phyloP scores from a whole-genome alignment of 257 asterid species.

The Solanum bukasovii region DNA sequence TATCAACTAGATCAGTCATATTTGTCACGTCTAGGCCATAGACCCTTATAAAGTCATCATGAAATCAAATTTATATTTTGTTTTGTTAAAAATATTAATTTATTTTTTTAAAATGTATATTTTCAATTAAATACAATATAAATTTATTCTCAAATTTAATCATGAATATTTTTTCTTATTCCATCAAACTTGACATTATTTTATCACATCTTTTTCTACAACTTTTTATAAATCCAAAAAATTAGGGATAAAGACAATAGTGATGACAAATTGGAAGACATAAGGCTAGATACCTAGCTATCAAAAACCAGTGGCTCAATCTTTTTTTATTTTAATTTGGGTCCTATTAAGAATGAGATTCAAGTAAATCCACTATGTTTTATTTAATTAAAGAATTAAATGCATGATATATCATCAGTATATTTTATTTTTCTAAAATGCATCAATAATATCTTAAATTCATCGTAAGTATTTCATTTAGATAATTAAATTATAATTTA shows the following conservation, averaged over 20 bases:
- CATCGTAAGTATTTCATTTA: not conserved
- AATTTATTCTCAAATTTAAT: not conserved
- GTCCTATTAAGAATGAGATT: not conserved
- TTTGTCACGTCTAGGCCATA: too few species aligned
- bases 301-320: not conserved
- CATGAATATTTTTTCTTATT: not conserved
- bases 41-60: too few species aligned
- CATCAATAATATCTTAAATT: not conserved
- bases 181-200: not conserved
- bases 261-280: not conserved
- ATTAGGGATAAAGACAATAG: not conserved
- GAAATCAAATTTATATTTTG: too few species aligned
- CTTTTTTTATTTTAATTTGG: not conserved
- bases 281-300: not conserved
- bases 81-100: not conserved
- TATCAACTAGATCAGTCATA: too few species aligned
- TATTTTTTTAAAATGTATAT: not conserved
- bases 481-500: not conserved
- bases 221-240: too few species aligned
- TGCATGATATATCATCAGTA: not conserved
- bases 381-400: not conserved
- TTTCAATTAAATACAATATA: not conserved
- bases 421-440: not conserved
- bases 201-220: not conserved
- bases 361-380: not conserved